Evolutionary conservation across 768 basidiomycete species (phyloP).

Genomic region (Hygrophoropsis aurantiaca): DNA sequence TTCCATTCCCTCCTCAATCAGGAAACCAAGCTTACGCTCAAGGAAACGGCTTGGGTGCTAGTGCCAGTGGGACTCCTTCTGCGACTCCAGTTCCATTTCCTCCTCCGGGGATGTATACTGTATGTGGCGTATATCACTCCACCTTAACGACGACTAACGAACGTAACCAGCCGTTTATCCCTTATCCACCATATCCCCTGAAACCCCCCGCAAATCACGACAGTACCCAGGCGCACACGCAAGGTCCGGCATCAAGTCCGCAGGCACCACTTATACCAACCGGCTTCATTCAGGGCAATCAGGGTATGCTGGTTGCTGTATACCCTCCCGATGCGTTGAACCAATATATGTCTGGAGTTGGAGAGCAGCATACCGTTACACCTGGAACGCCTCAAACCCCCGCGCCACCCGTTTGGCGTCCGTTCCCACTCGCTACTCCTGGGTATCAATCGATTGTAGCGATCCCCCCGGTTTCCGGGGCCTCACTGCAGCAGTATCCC

Average conservation of each 20-base stretch:
- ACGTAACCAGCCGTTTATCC: slow-evolving; percentile 43
- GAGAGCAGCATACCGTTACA: slow-evolving; percentile 22
- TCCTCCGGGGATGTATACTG: slow-evolving; percentile 43
- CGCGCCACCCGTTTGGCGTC: slow-evolving; percentile 32
- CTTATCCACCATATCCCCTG: slow-evolving; percentile 43
- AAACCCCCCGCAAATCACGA: slow-evolving; percentile 32
- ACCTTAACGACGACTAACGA: slow-evolving; percentile 6
- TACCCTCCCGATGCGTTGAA: slow-evolving; percentile 71
- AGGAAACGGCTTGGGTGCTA: slow-evolving; percentile 36
- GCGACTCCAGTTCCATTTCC: slow-evolving; percentile 37
- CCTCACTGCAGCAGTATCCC: slow-evolving; percentile 10
- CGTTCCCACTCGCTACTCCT: slow-evolving; percentile 29
- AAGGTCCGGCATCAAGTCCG: slow-evolving; percentile 16
- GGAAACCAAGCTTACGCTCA: slow-evolving; percentile 21
- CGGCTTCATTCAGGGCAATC: slow-evolving; percentile 72
- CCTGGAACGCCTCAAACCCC: slow-evolving; percentile 22
- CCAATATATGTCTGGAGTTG: slow-evolving; percentile 59
- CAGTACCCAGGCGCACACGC: slow-evolving; percentile 7
- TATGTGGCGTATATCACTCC: slow-evolving; percentile 30
- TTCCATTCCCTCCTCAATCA: slow-evolving; percentile 33
- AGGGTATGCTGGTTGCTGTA: slow-evolving; percentile 69
- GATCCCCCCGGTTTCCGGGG: slow-evolving; percentile 19
- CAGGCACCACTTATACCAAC: slow-evolving; percentile 64
- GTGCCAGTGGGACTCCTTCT: slow-evolving; percentile 34
- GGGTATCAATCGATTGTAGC: slow-evolving; percentile 29